A percentile compares a stretch with the other conserved stretches of the same genome.
phyloP scores from a whole-genome alignment of 75 land plant genomes.

The Pinus taeda region DNA sequence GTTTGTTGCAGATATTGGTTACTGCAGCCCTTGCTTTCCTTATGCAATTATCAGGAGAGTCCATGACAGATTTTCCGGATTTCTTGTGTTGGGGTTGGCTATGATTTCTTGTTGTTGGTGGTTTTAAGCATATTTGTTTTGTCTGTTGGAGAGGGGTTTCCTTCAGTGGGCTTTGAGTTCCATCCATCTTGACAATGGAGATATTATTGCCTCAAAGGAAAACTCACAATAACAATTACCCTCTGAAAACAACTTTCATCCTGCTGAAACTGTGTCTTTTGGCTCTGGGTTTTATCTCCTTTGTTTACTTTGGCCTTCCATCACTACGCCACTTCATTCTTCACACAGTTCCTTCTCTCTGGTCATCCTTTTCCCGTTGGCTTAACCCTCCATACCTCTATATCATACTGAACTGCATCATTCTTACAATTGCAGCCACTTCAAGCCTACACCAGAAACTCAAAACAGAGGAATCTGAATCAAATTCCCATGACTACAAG shows the following conservation, averaged over 20 bases:
- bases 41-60: too few species aligned
- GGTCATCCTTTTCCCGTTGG: slow-evolving; percentile 28
- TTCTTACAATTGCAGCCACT: slow-evolving; percentile 51
- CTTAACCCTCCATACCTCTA: slow-evolving; percentile 50
- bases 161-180: too few species aligned
- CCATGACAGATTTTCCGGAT: too few species aligned
- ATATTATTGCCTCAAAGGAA: background rate
- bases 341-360: slow-evolving; percentile 16
- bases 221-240: background rate
- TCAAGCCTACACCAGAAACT: slow-evolving; percentile 27
- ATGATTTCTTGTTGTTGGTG: too few species aligned
- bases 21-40: too few species aligned
- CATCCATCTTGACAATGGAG: too few species aligned
- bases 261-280: background rate
- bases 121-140: too few species aligned
- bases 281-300: background rate
- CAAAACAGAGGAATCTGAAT: background rate
- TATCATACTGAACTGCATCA: slow-evolving; percentile 49
- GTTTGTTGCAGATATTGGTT: too few species aligned
- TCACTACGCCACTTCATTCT: slow-evolving; percentile 10
- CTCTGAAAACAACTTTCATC: slow-evolving; percentile 1
- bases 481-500: background rate
- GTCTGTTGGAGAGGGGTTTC: too few species aligned
- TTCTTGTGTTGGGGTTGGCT: too few species aligned
- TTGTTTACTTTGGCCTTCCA: slow-evolving; percentile 15